A percentile compares a stretch with the other conserved stretches of the same genome.
These are phyloP conservation scores for Inonotus obliquus DNA, from an alignment of 1,284 basidiomycete species.

Conservation along the genomic window DNA sequence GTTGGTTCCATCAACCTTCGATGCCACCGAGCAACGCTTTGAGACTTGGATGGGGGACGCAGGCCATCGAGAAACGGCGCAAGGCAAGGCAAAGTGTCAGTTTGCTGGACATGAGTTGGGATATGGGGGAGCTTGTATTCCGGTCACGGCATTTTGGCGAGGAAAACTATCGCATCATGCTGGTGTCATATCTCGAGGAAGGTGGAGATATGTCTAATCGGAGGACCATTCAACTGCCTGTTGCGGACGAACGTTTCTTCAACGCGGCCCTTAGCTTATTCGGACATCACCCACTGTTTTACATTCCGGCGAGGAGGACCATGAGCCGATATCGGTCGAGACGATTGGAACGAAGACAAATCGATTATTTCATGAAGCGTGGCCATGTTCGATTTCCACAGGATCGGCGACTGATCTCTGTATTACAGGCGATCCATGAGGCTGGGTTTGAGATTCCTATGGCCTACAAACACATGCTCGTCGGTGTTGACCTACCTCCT, in stretches of 20 bases:
- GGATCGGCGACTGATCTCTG: slow-evolving; percentile 14
- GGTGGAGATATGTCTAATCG: neutral
- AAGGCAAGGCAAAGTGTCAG: slow-evolving; percentile 1
- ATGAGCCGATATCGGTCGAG: slow-evolving; percentile 14
- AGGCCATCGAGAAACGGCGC: slow-evolving; percentile 20
- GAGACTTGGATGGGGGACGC: slow-evolving; percentile 36
- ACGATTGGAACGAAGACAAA: slow-evolving; percentile 9
- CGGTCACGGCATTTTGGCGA: slow-evolving; percentile 6
- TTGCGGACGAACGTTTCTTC: slow-evolving; percentile 61
- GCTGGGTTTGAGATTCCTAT: slow-evolving; percentile 19
- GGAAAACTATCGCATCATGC: neutral
- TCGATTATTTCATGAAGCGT: neutral
- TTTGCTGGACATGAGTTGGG: neutral
- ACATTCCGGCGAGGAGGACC: slow-evolving; percentile 10
- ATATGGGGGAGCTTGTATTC: slow-evolving; percentile 7
- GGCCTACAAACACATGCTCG: slow-evolving; percentile 14
- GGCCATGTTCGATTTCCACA: neutral
- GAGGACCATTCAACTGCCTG: slow-evolving; percentile 31
- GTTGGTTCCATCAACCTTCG: neutral
- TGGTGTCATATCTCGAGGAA: neutral
- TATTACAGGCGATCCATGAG: slow-evolving; percentile 18
- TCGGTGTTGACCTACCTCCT: slow-evolving; percentile 15
- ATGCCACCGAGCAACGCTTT: slow-evolving; percentile 16
- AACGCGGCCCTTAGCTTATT: slow-evolving; percentile 56
- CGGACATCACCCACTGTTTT: slow-evolving; percentile 21